Evolutionary conservation across 768 basidiomycete genomes (phyloP).

Genomic region (Auricularia sp.): DNA sequence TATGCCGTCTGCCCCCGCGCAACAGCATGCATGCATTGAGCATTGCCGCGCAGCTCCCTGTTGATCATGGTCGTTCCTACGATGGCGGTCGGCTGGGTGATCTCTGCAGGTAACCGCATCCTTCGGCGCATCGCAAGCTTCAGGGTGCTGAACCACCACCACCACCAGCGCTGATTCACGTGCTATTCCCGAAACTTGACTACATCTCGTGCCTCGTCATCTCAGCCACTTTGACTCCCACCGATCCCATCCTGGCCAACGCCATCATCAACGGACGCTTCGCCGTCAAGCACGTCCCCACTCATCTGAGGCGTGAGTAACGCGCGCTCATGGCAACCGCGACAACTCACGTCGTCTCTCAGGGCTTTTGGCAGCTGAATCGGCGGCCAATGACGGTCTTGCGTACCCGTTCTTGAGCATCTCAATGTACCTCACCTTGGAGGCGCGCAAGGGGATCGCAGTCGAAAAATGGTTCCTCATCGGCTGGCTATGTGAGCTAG

Average conservation of each 20-base stretch:
- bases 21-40: neutral
- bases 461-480: conserved; percentile 79
- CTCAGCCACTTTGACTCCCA: conserved; percentile 84
- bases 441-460: conserved; percentile 49
- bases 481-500: conserved; percentile 61
- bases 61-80: conserved; percentile 59
- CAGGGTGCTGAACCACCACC: neutral
- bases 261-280: conserved; percentile 37
- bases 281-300: conserved; percentile 58
- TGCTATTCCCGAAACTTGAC: conserved; percentile 58
- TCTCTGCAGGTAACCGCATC: conserved; percentile 46
- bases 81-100: conserved; percentile 78
- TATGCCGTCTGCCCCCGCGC: conserved; percentile 18
- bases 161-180: conserved; percentile 51
- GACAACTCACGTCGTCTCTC: conserved; percentile 20
- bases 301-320: conserved; percentile 43
- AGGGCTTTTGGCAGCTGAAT: conserved; percentile 69
- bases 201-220: conserved; percentile 74
- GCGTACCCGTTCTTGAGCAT: conserved; percentile 85
- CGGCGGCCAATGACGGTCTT: conserved; percentile 91
- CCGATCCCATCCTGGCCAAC: conserved; percentile 51
- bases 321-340: neutral
- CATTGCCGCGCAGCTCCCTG: neutral
- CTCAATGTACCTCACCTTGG: conserved; percentile 75
- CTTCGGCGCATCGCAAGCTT: conserved; percentile 3